Evolutionary conservation across 805 yeast genomes (phyloP), one percentile per base, ranked within the genome.

Genomic region (Zygotorulaspora sp.): DNA sequence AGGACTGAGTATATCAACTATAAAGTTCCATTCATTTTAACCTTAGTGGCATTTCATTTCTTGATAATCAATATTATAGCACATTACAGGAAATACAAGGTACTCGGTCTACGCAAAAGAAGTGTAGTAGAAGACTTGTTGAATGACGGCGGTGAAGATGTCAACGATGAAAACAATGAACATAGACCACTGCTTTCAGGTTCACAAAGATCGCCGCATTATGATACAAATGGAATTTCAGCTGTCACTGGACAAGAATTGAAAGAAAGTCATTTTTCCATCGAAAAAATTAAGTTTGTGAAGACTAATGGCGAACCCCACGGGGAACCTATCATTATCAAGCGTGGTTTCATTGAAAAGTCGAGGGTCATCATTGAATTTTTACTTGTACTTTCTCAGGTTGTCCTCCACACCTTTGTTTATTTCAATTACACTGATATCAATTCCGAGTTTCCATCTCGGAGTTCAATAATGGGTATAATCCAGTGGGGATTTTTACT

Each of bases 261-360:
- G 26, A 71, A 77, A 29, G 74, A 74, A 21, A 73, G 72, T 30
- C 92, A 83, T 57, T 83, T 83, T 48, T 83, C 83, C 47, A 68
- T 83, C 21, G 67, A 73, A 13, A 70, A 72, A 14, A 56, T 83
- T 24, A 64, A 71, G 10, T 73, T 78, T 12, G 62, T 72, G 2
- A 72, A 73, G 41, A 68, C 70, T 7, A 80, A 79, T 57, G 88
- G 87, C 5, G 69, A 72, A 8, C 75, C 80, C 6, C 78, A 77
- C 43, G 86, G 87, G 3, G 56, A 60, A 6, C 53, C 66, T n/a
- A 61, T 67, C 42, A 53, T 69, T 14, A 67, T 79, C 2, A 66
- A 61, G 37, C 75, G 84, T 55, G 64, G 68, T 18, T 50, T 62
- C 6, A 44, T 44, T n/a, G 90, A 83, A 47, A 71, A 78, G 45